Evolutionary conservation across 176 grass and related monocot genomes (phyloP).

Genomic region (Rhipidocladum racemiflorum): DNA sequence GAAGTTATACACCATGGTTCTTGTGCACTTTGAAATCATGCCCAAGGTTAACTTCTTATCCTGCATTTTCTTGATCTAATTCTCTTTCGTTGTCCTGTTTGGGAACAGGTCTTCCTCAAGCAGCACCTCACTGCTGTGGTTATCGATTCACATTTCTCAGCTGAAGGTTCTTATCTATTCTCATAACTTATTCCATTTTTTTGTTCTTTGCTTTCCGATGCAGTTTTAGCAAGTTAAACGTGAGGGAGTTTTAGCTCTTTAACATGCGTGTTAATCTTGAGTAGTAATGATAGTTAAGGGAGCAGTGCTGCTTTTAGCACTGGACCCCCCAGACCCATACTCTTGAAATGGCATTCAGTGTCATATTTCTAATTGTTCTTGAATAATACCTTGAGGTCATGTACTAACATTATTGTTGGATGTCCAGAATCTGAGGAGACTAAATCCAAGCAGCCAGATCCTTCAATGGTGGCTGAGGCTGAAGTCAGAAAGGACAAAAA

Average conservation of each 20-base stretch:
- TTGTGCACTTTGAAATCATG: neutral
- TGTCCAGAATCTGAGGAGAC: constrained; percentile 48
- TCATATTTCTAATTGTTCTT: constrained; percentile 8
- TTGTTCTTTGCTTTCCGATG: constrained; percentile 17
- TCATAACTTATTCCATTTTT: neutral
- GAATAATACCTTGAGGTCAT: neutral
- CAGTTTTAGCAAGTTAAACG: neutral
- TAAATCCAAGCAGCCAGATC: constrained; percentile 21
- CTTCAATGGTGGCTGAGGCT: constrained; percentile 26
- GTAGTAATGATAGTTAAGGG: neutral
- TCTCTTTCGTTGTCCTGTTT: constrained; percentile 6
- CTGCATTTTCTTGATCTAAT: constrained; percentile 6
- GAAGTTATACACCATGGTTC: constrained; percentile 5
- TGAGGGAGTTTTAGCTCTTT: neutral
- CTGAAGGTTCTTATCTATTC: constrained; percentile 60
- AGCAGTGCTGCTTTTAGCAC: neutral
- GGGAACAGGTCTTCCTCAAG: constrained; percentile 85
- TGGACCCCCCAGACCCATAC: neutral
- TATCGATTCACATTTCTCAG: constrained; percentile 88
- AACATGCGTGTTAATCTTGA: neutral
- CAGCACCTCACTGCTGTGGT: constrained; percentile 77
- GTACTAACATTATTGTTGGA: constrained; percentile 28
- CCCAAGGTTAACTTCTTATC: neutral
- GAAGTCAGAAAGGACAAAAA: constrained; percentile 36
- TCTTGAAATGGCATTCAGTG: neutral